Evolutionary conservation across 2,329 filamentous ascomycete species (phyloP).

Genomic region (Ampelomyces quisqualis): DNA sequence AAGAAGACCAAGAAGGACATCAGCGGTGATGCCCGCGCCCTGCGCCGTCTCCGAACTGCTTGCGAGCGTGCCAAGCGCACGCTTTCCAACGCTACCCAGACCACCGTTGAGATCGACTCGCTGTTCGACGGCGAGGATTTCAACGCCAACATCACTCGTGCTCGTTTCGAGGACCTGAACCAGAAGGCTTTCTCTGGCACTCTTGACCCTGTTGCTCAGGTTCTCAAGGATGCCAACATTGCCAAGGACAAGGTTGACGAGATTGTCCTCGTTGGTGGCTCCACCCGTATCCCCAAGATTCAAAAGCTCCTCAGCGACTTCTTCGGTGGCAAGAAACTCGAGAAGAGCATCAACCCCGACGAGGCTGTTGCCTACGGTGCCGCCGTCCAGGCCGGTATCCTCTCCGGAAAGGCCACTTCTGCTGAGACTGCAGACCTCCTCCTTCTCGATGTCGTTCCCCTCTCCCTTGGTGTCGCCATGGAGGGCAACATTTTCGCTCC

Average conservation of each 20-base stretch:
- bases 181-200: conserved; percentile 92
- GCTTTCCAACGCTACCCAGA: conserved; percentile 94
- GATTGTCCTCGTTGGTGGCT: conserved; percentile 98
- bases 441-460: conserved; percentile 91
- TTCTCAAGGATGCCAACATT: conserved; percentile 86
- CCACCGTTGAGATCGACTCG: conserved; percentile 97
- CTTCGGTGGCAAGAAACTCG: conserved; percentile 99
- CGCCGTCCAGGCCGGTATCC: conserved; percentile 96
- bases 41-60: conserved; percentile 93
- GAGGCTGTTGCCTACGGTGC: conserved; percentile 99
- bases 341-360: conserved; percentile 99
- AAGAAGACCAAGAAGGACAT: conserved; percentile 68
- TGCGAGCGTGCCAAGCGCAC: conserved; percentile 99
- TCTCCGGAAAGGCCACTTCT: conserved; percentile 95
- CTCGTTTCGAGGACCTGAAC: conserved; percentile 98
- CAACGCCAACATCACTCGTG: conserved; percentile 95
- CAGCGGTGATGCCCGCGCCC: conserved; percentile 80
- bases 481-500: conserved; percentile 98
- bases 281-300: conserved; percentile 97
- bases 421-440: conserved; percentile 93
- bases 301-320: conserved; percentile 99
- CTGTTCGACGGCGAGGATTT: conserved; percentile 98
- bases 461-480: conserved; percentile 98
- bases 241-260: conserved; percentile 94
- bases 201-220: conserved; percentile 91